Conservation (phyloP, 2,329 filamentous ascomycete genomes). For the Ceratocystis harringtonii region DNA sequence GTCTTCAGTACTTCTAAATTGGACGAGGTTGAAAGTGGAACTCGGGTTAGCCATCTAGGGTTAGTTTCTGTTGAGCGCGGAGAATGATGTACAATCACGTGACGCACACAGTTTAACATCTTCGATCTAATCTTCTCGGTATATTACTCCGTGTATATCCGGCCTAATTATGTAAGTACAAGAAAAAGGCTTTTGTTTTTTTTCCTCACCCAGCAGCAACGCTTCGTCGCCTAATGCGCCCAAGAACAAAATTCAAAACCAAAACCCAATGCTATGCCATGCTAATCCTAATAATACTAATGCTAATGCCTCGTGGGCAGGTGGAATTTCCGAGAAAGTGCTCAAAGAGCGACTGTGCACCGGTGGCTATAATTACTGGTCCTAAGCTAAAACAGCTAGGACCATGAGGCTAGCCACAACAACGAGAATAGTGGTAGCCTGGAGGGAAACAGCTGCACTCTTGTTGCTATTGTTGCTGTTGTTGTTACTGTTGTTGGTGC, state of each 20-base stretch:
- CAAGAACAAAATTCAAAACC: background rate
- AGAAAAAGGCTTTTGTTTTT: background rate
- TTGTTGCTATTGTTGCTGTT: background rate
- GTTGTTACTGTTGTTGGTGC: background rate
- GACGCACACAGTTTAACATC: background rate
- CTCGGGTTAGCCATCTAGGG: background rate
- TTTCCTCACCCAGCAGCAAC: background rate
- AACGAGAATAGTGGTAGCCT: background rate
- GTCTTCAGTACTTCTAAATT: too few relatives aligned
- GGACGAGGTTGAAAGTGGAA: background rate
- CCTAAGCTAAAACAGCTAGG: background rate
- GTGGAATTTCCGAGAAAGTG: background rate
- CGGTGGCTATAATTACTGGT: too few relatives aligned
- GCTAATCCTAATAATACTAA: background rate
- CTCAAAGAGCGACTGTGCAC: too few relatives aligned
- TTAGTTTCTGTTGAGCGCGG: background rate
- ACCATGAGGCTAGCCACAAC: background rate
- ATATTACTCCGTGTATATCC: background rate
- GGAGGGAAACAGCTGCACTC: background rate
- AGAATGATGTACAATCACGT: background rate
- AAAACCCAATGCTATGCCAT: constrained; percentile 1
- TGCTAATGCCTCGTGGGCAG: background rate
- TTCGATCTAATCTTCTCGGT: background rate
- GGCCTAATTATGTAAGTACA: background rate
- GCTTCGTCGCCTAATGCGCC: background rate